A percentile compares a stretch with the other conserved stretches of the same genome.
These are phyloP conservation scores for Corymbia citriodora DNA, from an alignment of 441 rosid genomes.

Conservation along the genomic window DNA sequence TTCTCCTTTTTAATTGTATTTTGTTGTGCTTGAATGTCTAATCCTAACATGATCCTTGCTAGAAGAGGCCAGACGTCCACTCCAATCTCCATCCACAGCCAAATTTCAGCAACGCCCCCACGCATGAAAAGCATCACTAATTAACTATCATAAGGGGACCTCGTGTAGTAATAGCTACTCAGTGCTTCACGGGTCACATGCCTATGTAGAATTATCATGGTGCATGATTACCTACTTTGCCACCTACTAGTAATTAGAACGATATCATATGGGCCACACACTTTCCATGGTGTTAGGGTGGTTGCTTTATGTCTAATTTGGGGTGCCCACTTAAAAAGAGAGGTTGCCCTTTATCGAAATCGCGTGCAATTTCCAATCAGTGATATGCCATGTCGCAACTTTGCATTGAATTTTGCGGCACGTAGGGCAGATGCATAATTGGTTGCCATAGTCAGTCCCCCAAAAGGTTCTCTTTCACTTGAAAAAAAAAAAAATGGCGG, in stretches of 20 bases:
- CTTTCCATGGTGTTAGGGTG: not conserved
- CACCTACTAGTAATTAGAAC: not conserved
- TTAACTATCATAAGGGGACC: not conserved
- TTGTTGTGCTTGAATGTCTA: not conserved
- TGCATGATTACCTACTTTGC: not conserved
- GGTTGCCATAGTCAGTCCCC: not conserved
- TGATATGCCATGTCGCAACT: not conserved
- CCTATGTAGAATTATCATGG: not conserved
- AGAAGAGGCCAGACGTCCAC: accelerated
- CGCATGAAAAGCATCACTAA: not conserved
- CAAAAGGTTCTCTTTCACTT: not conserved
- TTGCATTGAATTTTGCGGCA: not conserved
- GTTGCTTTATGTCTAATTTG: not conserved
- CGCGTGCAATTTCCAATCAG: not conserved
- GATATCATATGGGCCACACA: not conserved
- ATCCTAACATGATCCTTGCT: not conserved
- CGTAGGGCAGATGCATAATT: not conserved
- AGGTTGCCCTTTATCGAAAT: not conserved
- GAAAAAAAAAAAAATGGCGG: accelerated
- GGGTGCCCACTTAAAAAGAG: not conserved
- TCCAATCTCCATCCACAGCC: not conserved
- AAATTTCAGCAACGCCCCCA: not conserved
- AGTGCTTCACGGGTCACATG: not conserved
- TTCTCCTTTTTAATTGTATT: no score
- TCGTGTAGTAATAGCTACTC: not conserved